Percentiles rank a stretch among this genome's conserved stretches.
Conservation (phyloP, 768 basidiomycete species). For the Leccinum rimulosum region DNA sequence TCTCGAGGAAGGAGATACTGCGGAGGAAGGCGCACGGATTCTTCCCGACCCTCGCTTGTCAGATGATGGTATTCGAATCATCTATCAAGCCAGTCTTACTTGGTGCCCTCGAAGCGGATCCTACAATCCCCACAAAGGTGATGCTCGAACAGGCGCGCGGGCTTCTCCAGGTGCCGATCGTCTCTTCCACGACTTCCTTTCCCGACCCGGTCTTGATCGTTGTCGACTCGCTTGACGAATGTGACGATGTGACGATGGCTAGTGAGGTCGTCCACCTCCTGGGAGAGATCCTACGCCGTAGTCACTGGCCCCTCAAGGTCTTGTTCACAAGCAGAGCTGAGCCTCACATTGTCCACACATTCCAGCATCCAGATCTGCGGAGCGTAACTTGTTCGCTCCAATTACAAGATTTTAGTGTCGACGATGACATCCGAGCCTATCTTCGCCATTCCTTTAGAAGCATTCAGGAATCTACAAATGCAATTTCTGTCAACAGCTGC, state of each 20-base stretch:
- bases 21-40: conserved; percentile 24
- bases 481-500: background rate
- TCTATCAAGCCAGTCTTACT: conserved; percentile 16
- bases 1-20: conserved; percentile 24
- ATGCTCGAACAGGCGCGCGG: conserved; percentile 24
- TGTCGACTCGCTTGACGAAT: conserved; percentile 25
- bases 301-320: conserved; percentile 24
- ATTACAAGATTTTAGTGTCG: conserved; percentile 22
- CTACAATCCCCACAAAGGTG: conserved; percentile 22
- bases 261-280: conserved; percentile 24
- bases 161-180: conserved; percentile 23
- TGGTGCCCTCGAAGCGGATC: conserved; percentile 19
- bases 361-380: conserved; percentile 17
- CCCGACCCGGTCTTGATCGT: conserved; percentile 20
- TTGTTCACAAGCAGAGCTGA: conserved; percentile 25
- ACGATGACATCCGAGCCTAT: conserved; percentile 25
- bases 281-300: conserved; percentile 9
- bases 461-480: conserved; percentile 6
- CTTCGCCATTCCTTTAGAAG: conserved; percentile 20
- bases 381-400: conserved; percentile 5
- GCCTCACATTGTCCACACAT: conserved; percentile 18
- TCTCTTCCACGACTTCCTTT: conserved; percentile 6
- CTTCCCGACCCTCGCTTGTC: conserved; percentile 33
- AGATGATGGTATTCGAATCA: conserved; percentile 23
- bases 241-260: conserved; percentile 22